Evolutionary conservation across 73 alveolate species (phyloP).

Genomic region (Symbiodinium natans): DNA sequence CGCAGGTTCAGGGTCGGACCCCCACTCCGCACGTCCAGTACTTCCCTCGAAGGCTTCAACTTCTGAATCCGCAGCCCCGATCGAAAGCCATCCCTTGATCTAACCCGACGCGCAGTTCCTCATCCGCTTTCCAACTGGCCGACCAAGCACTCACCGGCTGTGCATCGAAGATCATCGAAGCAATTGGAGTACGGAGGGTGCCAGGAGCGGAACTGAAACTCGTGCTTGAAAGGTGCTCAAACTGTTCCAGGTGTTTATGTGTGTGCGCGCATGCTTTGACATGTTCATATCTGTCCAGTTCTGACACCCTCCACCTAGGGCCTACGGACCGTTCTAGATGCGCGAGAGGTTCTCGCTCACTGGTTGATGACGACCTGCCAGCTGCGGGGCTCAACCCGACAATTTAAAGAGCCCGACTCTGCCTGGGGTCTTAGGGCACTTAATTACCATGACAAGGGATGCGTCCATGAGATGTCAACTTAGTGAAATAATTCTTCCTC

Average conservation of each 20-base stretch:
- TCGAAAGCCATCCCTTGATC: too few species aligned
- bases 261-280: not conserved
- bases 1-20: too few species aligned
- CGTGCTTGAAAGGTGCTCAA: too few species aligned
- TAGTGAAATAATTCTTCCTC: not conserved
- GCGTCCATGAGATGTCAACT: not conserved
- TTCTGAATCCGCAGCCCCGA: too few species aligned
- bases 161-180: not conserved
- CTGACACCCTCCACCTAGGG: not conserved
- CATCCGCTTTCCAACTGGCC: not conserved
- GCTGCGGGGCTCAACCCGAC: not conserved
- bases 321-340: not conserved
- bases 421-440: not conserved
- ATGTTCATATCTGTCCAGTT: not conserved
- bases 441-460: not conserved
- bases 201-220: not conserved
- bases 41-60: too few species aligned
- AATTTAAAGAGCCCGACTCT: not conserved
- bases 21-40: too few species aligned
- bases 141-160: constrained; percentile 13
- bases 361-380: not conserved
- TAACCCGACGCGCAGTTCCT: too few species aligned
- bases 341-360: not conserved
- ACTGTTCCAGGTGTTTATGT: too few species aligned
- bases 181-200: too few species aligned